Evolutionary conservation across 1,139 yeast genomes (phyloP).

Genomic region (Hyphopichia khmerensis): DNA sequence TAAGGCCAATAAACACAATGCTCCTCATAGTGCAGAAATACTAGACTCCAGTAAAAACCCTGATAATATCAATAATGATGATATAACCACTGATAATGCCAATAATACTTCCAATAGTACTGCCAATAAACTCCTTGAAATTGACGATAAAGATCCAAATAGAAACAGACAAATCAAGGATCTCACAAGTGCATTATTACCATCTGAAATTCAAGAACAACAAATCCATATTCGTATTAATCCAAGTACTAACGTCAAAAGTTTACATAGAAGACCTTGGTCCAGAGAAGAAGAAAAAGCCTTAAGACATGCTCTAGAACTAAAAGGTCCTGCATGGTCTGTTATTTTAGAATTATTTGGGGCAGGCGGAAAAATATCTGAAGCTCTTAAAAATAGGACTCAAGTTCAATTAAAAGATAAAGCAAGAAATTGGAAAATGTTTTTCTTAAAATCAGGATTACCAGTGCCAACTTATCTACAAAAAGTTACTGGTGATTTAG

Average conservation of each 20-base stretch:
- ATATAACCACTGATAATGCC: background rate
- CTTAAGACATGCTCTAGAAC: constrained; percentile 73
- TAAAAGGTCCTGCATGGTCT: constrained; percentile 92
- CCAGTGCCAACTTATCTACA: constrained; percentile 76
- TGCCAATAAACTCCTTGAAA: constrained; percentile 1
- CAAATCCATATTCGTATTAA: constrained; percentile 41
- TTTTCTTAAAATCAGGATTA: constrained; percentile 67
- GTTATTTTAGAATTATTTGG: constrained; percentile 86
- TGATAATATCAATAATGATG: background rate
- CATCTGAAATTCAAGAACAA: constrained; percentile 49
- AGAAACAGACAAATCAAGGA: constrained; percentile 18
- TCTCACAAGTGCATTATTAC: constrained; percentile 34
- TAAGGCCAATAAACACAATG: constrained; percentile 4
- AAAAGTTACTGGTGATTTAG: constrained; percentile 86
- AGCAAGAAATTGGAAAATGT: constrained; percentile 92
- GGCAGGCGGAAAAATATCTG: constrained; percentile 85
- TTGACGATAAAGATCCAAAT: constrained; percentile 4
- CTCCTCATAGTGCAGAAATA: constrained; percentile 30
- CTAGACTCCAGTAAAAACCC: constrained; percentile 6
- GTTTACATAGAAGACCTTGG: constrained; percentile 69
- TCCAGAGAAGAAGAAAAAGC: constrained; percentile 87
- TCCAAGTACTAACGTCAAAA: constrained; percentile 25
- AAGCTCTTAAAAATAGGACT: constrained; percentile 78
- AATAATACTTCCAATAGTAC: constrained; percentile 2
- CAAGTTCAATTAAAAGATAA: constrained; percentile 94